Evolutionary conservation across 2,329 filamentous ascomycete species (phyloP), one percentile per base, ranked within the genome.

Genomic region (Xylariomycetidae sp.): DNA sequence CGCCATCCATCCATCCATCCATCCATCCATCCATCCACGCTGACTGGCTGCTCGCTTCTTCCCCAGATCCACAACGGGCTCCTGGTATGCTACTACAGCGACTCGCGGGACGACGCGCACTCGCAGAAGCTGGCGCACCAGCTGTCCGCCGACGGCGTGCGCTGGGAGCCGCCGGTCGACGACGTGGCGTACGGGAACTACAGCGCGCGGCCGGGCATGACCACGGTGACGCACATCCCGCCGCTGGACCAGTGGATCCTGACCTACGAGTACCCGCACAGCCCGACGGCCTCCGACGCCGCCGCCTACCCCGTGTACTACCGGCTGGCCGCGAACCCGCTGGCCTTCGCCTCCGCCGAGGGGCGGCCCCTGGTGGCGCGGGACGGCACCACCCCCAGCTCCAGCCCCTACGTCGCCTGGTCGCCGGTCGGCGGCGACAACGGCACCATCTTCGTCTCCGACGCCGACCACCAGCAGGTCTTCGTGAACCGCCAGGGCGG

Each of bases 91-190:
- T 85, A 81, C 64, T 85, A 83, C 60, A 76, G 79, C 2, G 80
- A 85, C 53, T 80, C 84, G 50, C 69, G 80, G 23, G 76, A 78
- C 41, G 68, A 76, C 38, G 59, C 60, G 2, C 64, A 83, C 47
- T 79, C 79, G n/a, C 80, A 85, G 54, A 81, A 83, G 48, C 65
- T 85, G 31, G 66, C 74, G 2, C 78, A 84, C 52, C 76, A 82
- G 54, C 63, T 64, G n/a, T 68, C 74, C 4, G 63, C 55, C 1
- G 74, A 85, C 47, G 63, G 82, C 9, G 56, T 63, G 38, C 70
- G 54, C n/a, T 85, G 79, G 79, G 67, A 66, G 7, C 51, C 65
- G 0, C 59, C 70, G 3, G 67, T 80, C 30, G 64, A 79, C 38
- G 78, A 85, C 46, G 76, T 80, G 26, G 61, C 70, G 22, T 79